Base-by-base conservation (phyloP, 805 yeast species). In the Naumovozyma baii region DNA sequence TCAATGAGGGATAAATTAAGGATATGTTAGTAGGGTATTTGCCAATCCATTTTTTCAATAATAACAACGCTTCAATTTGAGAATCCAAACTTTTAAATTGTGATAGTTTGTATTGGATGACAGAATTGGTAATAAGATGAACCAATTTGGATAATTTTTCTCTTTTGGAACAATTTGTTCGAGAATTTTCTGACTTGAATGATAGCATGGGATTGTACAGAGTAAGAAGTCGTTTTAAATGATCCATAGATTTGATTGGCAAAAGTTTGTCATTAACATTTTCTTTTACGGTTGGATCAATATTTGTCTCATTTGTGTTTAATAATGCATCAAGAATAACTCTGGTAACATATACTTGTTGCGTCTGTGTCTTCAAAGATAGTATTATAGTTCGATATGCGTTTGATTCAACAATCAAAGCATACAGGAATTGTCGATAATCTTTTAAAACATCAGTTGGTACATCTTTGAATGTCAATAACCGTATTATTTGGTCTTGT, bases 1-100 rank as follows among this genome's bases (percentile, higher is more conserved):
- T 72, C 33, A 88, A 61, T 1, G 94, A 73, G 2, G 95, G 94
- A 55, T 79, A 83, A 0, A 88, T 78, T 29, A 9, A 9, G 15
- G 15, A 29, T 29, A 55, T 70, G 46, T 77, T 74, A 17, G 60
- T 64, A 1, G 68, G 51, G 7, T 79, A 79, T 33, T 45, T 45
- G 22, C 45, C 42, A 22, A 39, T 43, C 54, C 52, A 50, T 19
- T 43, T 44, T 33, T 39, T 47, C 34, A 29, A 29, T 12, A 12
- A 12, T 5, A 29, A 12, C 14, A 34, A 22, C 15, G 20, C 20
- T n/a, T 34, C 37, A 18, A 34, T 25, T 25, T 34, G 37, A 7
- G 37, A 29, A 29, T 29, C 31, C 15, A 29, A 8, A 13, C 14
- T 8, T 25, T 34, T 34, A 29, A 13, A 9, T 13, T 15, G 13